Conservation (phyloP, 495 filamentous ascomycete species). For the Viridothelium virens region DNA sequence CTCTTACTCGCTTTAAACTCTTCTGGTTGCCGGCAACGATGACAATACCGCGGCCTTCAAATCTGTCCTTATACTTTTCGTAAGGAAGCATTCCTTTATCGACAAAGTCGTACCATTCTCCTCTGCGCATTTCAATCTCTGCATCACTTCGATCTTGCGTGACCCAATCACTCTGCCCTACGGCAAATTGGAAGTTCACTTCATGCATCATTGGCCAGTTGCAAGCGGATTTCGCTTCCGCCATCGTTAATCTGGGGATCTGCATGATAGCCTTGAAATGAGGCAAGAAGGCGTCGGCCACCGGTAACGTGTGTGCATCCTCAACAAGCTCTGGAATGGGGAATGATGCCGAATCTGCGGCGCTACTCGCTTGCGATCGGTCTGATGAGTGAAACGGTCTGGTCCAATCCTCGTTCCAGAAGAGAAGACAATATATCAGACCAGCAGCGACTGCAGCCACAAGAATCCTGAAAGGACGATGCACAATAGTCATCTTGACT, state of each 20-base stretch:
- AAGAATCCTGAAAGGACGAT: conserved; percentile 1
- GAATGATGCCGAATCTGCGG: background rate
- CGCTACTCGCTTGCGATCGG: background rate
- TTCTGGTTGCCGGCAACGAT: conserved; percentile 28
- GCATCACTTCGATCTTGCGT: conserved; percentile 18
- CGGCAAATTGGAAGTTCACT: conserved; percentile 26
- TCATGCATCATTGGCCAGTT: conserved; percentile 19
- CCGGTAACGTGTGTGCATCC: conserved; percentile 26
- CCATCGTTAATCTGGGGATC: conserved; percentile 21
- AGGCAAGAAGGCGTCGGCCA: conserved; percentile 24
- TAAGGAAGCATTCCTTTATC: conserved; percentile 19
- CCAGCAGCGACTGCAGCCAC: background rate
- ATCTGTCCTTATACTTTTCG: conserved; percentile 20
- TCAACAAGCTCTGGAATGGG: conserved; percentile 20
- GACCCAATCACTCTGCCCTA: conserved; percentile 20
- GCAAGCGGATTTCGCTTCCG: conserved; percentile 22
- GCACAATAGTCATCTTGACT: background rate
- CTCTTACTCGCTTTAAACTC: conserved; percentile 24
- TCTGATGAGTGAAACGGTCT: background rate
- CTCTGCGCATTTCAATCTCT: conserved; percentile 21
- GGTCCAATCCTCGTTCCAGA: background rate
- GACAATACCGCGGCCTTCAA: conserved; percentile 28
- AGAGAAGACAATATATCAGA: background rate
- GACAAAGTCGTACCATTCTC: conserved; percentile 25
- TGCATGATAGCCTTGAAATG: conserved; percentile 25